phyloP scores from a whole-genome alignment of 176 grass and related monocot genomes.

The Zoysia pacifica region DNA sequence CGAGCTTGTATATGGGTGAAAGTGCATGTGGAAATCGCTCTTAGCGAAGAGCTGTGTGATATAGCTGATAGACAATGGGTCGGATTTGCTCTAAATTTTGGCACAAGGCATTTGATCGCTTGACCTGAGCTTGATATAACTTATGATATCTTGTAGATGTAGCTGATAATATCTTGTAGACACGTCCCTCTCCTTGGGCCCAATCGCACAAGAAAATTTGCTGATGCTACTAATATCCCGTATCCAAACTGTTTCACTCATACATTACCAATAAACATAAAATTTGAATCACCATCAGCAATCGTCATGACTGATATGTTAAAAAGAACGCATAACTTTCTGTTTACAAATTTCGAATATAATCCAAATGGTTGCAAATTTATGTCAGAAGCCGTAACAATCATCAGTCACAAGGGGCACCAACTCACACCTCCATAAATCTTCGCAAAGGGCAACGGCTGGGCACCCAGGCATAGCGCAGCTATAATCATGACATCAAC shows the following conservation, averaged over 20 bases:
- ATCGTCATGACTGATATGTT: not conserved
- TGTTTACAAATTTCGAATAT: not conserved
- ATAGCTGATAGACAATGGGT: not conserved
- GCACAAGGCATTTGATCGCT: not conserved
- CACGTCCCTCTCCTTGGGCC: not conserved
- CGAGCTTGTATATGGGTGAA: not conserved
- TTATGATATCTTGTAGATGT: not conserved
- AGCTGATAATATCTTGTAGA: conserved; percentile 3
- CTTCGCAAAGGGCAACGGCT: not conserved
- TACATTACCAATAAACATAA: not conserved
- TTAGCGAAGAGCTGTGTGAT: no score
- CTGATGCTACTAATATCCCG: conserved; percentile 6
- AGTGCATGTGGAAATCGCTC: not conserved
- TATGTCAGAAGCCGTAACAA: not conserved
- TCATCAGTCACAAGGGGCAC: not conserved
- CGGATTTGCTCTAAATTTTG: not conserved
- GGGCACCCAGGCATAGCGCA: not conserved
- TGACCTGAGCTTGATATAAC: conserved; percentile 11
- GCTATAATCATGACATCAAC: not conserved
- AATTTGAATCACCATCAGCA: not conserved
- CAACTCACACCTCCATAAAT: not conserved
- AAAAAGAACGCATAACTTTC: not conserved
- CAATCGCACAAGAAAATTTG: not conserved
- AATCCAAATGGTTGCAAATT: not conserved
- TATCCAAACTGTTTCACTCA: not conserved